A percentile compares a stretch with the other conserved stretches of the same genome.
These are phyloP conservation scores for Pythium chondricola DNA, from an alignment of 352 stramenopile genomes.

Conservation along the genomic window DNA sequence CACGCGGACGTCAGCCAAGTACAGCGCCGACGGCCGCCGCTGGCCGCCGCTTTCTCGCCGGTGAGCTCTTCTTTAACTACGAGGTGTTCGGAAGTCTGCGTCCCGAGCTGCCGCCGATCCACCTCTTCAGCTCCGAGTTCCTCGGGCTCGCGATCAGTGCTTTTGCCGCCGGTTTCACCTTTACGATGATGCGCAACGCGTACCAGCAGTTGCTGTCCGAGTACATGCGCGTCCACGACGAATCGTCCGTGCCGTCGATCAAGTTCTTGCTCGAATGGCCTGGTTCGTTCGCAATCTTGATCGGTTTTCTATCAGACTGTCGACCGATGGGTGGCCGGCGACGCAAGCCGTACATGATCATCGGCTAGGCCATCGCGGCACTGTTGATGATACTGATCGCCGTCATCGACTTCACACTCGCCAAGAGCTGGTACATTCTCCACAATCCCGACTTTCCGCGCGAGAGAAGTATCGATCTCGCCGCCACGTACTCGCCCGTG, in stretches of 20 bases:
- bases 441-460: not conserved
- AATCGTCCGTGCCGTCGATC: conserved; percentile 25
- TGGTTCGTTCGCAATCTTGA: conserved; percentile 66
- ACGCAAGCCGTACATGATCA: conserved; percentile 87
- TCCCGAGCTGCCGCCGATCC: conserved; percentile 28
- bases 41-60: conserved; percentile 40
- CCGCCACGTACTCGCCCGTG: not conserved
- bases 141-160: conserved; percentile 33
- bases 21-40: conserved; percentile 2
- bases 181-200: conserved; percentile 26
- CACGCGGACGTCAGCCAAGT: too few relatives aligned
- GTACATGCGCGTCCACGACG: conserved; percentile 24
- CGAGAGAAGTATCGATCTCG: not conserved
- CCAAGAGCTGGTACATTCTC: conserved; percentile 5
- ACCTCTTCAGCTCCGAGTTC: conserved; percentile 30
- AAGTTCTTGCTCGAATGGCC: conserved; percentile 51
- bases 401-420: conserved; percentile 5
- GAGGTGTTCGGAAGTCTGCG: conserved; percentile 51
- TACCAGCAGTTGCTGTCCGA: conserved; percentile 41
- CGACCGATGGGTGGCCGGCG: conserved; percentile 83
- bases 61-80: conserved; percentile 64
- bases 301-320: conserved; percentile 85
- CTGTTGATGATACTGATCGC: conserved; percentile 5
- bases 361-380: conserved; percentile 29
- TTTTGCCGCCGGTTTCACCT: conserved; percentile 20